Conservation (phyloP, 73 alveolate species). For the Paramecium caudatum region DNA sequence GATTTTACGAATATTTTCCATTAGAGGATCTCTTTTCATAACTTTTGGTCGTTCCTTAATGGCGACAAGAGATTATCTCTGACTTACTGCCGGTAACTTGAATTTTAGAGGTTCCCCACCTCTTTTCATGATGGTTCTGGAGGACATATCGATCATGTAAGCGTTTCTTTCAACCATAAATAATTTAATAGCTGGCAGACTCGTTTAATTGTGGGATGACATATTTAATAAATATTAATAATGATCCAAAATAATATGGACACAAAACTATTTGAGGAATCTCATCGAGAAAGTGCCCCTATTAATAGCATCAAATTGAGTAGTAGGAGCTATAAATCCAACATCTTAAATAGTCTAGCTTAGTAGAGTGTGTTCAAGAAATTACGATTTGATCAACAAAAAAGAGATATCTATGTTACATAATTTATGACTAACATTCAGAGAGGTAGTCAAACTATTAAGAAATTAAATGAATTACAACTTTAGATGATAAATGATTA, state of each 20-base stretch:
- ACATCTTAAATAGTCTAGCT: not conserved
- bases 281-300: not conserved
- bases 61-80: not conserved
- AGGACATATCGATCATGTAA: not conserved
- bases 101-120: not conserved
- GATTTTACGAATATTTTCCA: slow-evolving; percentile 13
- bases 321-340: slow-evolving; percentile 12
- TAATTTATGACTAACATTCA: slow-evolving; percentile 15
- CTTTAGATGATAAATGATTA: slow-evolving; percentile 17
- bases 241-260: too few species aligned
- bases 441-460: not conserved
- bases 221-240: too few species aligned
- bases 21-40: not conserved
- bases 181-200: not conserved
- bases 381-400: not conserved
- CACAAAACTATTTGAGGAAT: too few species aligned
- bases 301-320: not conserved
- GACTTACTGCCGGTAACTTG: not conserved
- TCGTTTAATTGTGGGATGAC: slow-evolving; percentile 17
- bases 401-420: slow-evolving; percentile 11
- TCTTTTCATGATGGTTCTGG: slow-evolving; percentile 25
- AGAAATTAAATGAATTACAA: slow-evolving; percentile 9
- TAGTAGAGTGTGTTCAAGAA: not conserved
- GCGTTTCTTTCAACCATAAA: slow-evolving; percentile 57
- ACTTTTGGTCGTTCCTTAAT: not conserved